These are phyloP conservation scores for Camellia sinensis DNA, from an alignment of 148 eudicot species.

Conservation along the genomic window DNA sequence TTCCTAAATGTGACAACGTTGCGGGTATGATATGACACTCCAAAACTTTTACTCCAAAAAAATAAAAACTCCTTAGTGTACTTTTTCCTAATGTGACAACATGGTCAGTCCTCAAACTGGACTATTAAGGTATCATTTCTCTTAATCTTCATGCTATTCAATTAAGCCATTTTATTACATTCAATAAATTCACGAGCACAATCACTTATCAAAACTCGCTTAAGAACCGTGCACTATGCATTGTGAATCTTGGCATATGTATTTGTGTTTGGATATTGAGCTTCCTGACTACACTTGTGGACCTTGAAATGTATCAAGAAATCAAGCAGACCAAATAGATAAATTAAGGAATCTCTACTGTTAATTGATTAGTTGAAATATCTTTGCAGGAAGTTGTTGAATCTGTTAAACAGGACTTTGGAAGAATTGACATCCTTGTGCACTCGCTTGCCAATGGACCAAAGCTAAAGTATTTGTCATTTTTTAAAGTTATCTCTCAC, in stretches of 20 bases:
- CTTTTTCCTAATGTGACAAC: too few relatives aligned
- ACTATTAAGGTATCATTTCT: constrained; percentile 71
- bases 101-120: constrained; percentile 57
- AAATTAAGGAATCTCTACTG: background rate
- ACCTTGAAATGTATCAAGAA: background rate
- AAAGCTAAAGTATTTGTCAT: constrained; percentile 46
- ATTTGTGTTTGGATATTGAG: background rate
- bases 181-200: background rate
- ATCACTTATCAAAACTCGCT: background rate
- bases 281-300: background rate
- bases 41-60: too few relatives aligned
- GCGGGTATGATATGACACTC: too few relatives aligned
- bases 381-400: constrained; percentile 79
- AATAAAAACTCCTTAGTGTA: too few relatives aligned
- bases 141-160: background rate
- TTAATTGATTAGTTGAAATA: constrained; percentile 1
- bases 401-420: constrained; percentile 84
- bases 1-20: too few relatives aligned
- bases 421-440: constrained; percentile 92
- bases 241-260: background rate
- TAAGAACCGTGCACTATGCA: background rate
- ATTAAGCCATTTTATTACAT: background rate
- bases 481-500: background rate
- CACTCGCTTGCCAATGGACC: constrained; percentile 99
- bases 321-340: background rate